Percentiles rank a stretch among this genome's conserved stretches.
These are phyloP conservation scores for Solanum tarijense DNA, from an alignment of 257 asterid genomes.

Conservation along the genomic window DNA sequence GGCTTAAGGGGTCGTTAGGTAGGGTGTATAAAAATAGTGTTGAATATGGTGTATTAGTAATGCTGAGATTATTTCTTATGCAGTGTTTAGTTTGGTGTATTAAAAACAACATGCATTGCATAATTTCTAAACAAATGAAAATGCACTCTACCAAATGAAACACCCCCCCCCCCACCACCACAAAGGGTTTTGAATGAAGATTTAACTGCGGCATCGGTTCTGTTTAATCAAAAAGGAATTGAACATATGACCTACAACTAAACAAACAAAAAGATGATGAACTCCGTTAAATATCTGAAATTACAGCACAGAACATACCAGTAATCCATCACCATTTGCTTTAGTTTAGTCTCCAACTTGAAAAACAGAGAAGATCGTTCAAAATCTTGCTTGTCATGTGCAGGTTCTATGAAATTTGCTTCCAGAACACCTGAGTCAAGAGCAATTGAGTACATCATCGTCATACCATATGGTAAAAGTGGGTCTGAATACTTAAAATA, in stretches of 20 bases:
- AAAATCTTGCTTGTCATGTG: conserved; percentile 96
- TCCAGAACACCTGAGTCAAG: conserved; percentile 72
- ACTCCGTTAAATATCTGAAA: background rate
- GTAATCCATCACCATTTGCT: conserved; percentile 70
- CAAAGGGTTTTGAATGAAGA: background rate
- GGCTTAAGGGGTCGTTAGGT: background rate
- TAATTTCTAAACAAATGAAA: background rate
- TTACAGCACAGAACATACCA: conserved; percentile 41
- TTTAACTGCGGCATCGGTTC: background rate
- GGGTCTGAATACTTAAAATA: conserved; percentile 1
- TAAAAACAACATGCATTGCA: background rate
- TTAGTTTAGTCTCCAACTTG: conserved; percentile 68
- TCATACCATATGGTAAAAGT: background rate
- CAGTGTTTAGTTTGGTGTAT: background rate
- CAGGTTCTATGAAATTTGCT: conserved; percentile 92
- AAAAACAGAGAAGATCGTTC: conserved; percentile 64
- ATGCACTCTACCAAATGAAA: background rate
- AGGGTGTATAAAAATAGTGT: too few species aligned
- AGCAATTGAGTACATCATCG: background rate
- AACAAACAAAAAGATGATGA: background rate
- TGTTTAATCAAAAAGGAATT: background rate
- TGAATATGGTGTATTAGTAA: too few species aligned
- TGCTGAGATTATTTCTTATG: background rate
- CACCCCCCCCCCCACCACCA: too few species aligned
- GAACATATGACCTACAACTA: background rate